Percentiles rank a stretch among this genome's conserved stretches.
Conservation (phyloP, 768 basidiomycete species). For the Atractiella rhizophila region DNA sequence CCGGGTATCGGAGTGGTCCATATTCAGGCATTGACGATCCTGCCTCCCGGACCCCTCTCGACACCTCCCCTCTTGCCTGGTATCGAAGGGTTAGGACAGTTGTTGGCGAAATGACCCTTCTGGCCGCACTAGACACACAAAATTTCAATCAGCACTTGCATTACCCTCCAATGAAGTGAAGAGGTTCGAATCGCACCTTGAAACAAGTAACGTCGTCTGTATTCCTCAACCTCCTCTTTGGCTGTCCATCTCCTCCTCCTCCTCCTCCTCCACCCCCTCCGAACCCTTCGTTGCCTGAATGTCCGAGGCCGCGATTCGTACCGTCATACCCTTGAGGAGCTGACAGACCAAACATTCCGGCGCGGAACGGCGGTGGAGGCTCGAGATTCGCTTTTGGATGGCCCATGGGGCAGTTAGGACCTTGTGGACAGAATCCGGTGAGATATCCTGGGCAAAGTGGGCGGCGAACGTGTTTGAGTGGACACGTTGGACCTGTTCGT, state of each 20-base stretch:
- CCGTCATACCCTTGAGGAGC: conserved; percentile 16
- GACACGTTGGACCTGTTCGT: conserved; percentile 49
- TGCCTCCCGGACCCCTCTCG: conserved; percentile 1
- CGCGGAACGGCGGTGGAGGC: too few species aligned
- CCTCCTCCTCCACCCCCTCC: conserved; percentile 11
- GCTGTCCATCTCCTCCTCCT: neutral
- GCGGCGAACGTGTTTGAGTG: conserved; percentile 72
- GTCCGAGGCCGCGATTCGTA: conserved; percentile 16
- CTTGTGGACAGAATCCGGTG: conserved; percentile 76
- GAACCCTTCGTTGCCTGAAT: conserved; percentile 6
- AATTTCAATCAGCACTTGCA: conserved; percentile 5
- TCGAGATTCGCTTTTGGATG: too few species aligned
- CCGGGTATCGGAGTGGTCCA: too few species aligned
- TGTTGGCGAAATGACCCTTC: conserved; percentile 84
- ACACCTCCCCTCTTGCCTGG: conserved; percentile 4
- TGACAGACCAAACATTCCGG: conserved; percentile 45
- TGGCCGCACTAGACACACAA: conserved; percentile 44
- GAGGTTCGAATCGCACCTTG: conserved; percentile 24
- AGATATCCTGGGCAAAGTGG: conserved; percentile 76
- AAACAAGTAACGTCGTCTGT: conserved; percentile 71
- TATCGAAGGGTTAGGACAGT: conserved; percentile 39
- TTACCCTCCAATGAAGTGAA: conserved; percentile 4
- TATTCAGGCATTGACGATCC: too few species aligned
- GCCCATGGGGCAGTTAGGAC: conserved; percentile 67
- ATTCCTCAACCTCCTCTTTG: conserved; percentile 26